Evolutionary conservation across 2,329 filamentous ascomycete species (phyloP), one percentile per base, ranked within the genome.

Genomic region (Colletotrichum brevisporum): DNA sequence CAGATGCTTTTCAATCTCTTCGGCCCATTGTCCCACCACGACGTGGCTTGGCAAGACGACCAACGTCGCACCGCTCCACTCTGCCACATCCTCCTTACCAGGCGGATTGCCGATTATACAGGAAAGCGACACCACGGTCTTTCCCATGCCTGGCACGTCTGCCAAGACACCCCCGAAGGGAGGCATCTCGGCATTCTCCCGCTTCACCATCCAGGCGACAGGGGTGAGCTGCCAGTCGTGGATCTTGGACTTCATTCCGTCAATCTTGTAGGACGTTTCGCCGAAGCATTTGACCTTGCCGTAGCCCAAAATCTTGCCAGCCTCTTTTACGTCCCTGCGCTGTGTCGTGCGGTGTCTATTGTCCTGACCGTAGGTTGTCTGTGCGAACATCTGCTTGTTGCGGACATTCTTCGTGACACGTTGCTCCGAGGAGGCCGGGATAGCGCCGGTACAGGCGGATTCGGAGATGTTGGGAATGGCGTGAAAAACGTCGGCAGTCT

Each of bases 121-220:
- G 3, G 78, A 79, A 6, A 82, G 52, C 1, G 74, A 75, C 74
- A 89, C 85, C 3, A 90, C 82, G 0, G 90, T 92, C 76, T 92
- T 92, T 0, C 90, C 90, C 1, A 91, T 76, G 0, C 90, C 90
- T 87, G 91, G 91, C 31, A 85, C 85, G 73, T 92, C 89, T 0
- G 86, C 88, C 0, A 91, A 72, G 2, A 92, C 81, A 0, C 89
- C 90, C 4, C 90, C 89, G 61, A 73, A 53, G 1, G 83, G 86
- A 51, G 76, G 64, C 0, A 77, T 36, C 41, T 27, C 15, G 1
- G 71, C 77, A 5, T 81, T 78, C 73, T 91, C 89, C 5, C 85
- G 80, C 10, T 76, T 73, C 0, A 85, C 73, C 88, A 90, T 90
- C 78, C 87, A 90, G 0, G 81, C 79, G 0, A 78, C 80, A 0